phyloP scores from a whole-genome alignment of 202 grass and related monocot genomes.

The Hordeum pubiflorum region DNA sequence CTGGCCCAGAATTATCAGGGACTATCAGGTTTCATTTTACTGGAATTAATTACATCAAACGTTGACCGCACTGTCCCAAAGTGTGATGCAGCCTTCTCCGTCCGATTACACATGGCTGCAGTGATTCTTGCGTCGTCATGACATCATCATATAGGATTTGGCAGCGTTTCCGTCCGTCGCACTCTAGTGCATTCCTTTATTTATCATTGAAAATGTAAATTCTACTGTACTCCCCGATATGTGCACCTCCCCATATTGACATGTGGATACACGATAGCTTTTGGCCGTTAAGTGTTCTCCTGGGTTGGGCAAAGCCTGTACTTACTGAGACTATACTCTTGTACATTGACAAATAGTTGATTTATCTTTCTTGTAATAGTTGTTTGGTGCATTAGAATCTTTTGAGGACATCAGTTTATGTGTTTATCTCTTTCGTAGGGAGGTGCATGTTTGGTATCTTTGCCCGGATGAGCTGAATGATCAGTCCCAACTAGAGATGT shows the following conservation, averaged over 20 bases:
- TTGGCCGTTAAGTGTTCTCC: neutral
- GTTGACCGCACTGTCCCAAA: too few relatives aligned
- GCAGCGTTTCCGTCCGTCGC: too few relatives aligned
- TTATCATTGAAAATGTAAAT: neutral
- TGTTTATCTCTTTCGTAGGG: conserved; percentile 36
- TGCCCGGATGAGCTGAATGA: conserved; percentile 63
- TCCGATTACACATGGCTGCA: too few relatives aligned
- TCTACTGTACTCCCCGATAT: neutral
- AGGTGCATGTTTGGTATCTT: conserved; percentile 79
- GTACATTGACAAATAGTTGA: neutral
- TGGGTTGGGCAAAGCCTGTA: neutral
- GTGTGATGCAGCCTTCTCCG: too few relatives aligned
- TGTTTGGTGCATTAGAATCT: neutral
- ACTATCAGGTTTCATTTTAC: neutral
- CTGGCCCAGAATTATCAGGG: neutral
- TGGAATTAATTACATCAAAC: too few relatives aligned
- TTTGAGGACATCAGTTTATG: neutral
- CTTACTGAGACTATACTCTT: neutral
- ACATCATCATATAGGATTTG: too few relatives aligned
- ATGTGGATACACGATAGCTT: neutral
- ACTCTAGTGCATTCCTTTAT: too few relatives aligned
- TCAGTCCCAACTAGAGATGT: conserved; percentile 47
- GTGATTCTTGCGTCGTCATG: too few relatives aligned
- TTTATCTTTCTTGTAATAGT: neutral
- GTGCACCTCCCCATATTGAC: neutral